Percentiles rank a stretch among this genome's conserved stretches.
phyloP scores from a whole-genome alignment of 768 basidiomycete species.

The Boletus subcaerulescens region DNA sequence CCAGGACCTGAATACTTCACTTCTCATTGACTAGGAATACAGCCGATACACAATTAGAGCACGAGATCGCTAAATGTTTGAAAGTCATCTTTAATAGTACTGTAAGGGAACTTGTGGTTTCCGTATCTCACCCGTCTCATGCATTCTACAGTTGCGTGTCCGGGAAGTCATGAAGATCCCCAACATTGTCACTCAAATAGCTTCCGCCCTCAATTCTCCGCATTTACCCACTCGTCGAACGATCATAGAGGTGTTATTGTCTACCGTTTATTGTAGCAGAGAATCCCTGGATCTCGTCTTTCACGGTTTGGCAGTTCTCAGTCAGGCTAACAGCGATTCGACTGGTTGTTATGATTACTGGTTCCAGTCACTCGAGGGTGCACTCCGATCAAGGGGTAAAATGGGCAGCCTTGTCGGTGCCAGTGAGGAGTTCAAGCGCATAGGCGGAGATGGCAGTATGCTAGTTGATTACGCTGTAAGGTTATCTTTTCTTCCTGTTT shows the following conservation, averaged over 20 bases:
- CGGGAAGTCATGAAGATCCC: constrained; percentile 72
- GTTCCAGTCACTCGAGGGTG: constrained; percentile 79
- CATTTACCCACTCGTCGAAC: constrained; percentile 75
- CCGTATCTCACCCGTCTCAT: constrained; percentile 3
- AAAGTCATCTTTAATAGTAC: constrained; percentile 73
- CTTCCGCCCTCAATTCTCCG: constrained; percentile 79
- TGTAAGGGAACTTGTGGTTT: constrained; percentile 35
- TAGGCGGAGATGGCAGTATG: constrained; percentile 60
- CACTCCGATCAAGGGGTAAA: constrained; percentile 79
- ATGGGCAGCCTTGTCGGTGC: constrained; percentile 97
- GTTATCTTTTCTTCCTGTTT: constrained; percentile 9
- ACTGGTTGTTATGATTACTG: constrained; percentile 77
- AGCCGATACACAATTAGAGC: constrained; percentile 69
- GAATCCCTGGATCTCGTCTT: constrained; percentile 67
- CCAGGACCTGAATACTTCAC: not conserved
- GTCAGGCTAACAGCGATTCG: constrained; percentile 55
- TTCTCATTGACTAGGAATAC: constrained; percentile 23
- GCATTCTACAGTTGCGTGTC: constrained; percentile 51
- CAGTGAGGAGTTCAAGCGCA: constrained; percentile 80
- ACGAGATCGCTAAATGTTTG: constrained; percentile 86
- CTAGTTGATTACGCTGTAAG: constrained; percentile 86
- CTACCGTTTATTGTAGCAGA: constrained; percentile 64
- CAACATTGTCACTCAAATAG: constrained; percentile 73
- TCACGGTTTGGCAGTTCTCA: constrained; percentile 70
- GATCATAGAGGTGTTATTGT: constrained; percentile 75